phyloP scores from a whole-genome alignment of 208 protist species.

The Crithidia expoeki region DNA sequence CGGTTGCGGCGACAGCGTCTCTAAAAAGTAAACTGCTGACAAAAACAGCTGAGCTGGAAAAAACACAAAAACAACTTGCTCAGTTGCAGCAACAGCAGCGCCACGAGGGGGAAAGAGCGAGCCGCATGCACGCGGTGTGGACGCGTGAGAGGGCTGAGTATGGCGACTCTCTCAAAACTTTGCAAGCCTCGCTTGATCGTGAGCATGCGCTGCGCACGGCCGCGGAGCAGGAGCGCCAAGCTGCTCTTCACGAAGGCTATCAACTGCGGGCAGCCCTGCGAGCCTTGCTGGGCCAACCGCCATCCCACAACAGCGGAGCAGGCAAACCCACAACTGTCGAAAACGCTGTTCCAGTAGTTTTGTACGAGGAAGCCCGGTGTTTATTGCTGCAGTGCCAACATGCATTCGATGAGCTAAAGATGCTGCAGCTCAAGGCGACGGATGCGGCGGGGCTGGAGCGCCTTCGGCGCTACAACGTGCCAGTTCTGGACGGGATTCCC shows the following conservation, averaged over 20 bases:
- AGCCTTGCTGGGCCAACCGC: slow-evolving; percentile 4
- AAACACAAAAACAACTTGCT: background rate
- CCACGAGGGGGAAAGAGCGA: background rate
- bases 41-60: background rate
- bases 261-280: slow-evolving; percentile 30
- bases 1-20: background rate
- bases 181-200: slow-evolving; percentile 29
- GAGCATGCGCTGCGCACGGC: slow-evolving; percentile 29
- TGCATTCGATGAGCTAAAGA: slow-evolving; percentile 31
- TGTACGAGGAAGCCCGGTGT: slow-evolving; percentile 27
- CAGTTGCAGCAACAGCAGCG: background rate
- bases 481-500: slow-evolving; percentile 26
- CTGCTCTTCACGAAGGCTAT: slow-evolving; percentile 7
- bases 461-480: slow-evolving; percentile 26
- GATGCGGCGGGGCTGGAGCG: slow-evolving; percentile 22
- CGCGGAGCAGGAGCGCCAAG: slow-evolving; percentile 25
- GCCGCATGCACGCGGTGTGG: slow-evolving; percentile 18
- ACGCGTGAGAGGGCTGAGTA: slow-evolving; percentile 22
- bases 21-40: background rate
- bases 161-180: slow-evolving; percentile 12
- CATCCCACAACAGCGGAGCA: background rate
- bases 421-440: slow-evolving; percentile 28
- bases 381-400: slow-evolving; percentile 17
- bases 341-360: slow-evolving; percentile 5
- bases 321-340: background rate